Conservation (phyloP, 805 yeast genomes). For the Starmera quercuum region DNA sequence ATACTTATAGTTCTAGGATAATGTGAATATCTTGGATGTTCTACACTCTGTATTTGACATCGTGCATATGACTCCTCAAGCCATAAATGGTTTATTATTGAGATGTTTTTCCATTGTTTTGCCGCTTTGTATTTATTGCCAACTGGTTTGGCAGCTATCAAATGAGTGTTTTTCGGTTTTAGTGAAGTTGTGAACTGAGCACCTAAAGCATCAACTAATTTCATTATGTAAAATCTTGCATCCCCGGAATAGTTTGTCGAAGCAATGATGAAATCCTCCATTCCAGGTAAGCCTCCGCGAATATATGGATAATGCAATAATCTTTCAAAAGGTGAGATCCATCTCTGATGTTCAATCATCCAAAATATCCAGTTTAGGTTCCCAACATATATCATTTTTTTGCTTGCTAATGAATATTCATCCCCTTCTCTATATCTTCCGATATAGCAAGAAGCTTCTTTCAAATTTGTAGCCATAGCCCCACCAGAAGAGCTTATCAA, state of each 20-base stretch:
- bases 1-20: conserved; percentile 35
- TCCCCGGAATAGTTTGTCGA: conserved; percentile 83
- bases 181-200: conserved; percentile 65
- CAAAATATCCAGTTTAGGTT: conserved; percentile 71
- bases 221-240: conserved; percentile 64
- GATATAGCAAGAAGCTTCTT: conserved; percentile 40
- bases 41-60: conserved; percentile 48
- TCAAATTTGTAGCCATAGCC: conserved; percentile 21
- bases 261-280: conserved; percentile 49
- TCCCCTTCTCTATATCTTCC: conserved; percentile 58
- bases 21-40: conserved; percentile 37
- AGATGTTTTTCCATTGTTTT: conserved; percentile 49
- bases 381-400: conserved; percentile 41
- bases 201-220: conserved; percentile 60
- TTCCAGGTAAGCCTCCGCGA: conserved; percentile 40
- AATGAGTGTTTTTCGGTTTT: conserved; percentile 58
- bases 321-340: conserved; percentile 46
- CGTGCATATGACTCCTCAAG: conserved; percentile 67
- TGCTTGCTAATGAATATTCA: conserved; percentile 40
- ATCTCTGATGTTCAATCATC: conserved; percentile 46
- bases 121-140: conserved; percentile 81
- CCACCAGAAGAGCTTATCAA: conserved; percentile 55
- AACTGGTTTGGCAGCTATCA: conserved; percentile 55
- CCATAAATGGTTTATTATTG: conserved; percentile 78
- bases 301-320: conserved; percentile 66